Evolutionary conservation across 305 asterid species (phyloP), one percentile per base, ranked within the genome.

Genomic region (Euphrasia arctica): DNA sequence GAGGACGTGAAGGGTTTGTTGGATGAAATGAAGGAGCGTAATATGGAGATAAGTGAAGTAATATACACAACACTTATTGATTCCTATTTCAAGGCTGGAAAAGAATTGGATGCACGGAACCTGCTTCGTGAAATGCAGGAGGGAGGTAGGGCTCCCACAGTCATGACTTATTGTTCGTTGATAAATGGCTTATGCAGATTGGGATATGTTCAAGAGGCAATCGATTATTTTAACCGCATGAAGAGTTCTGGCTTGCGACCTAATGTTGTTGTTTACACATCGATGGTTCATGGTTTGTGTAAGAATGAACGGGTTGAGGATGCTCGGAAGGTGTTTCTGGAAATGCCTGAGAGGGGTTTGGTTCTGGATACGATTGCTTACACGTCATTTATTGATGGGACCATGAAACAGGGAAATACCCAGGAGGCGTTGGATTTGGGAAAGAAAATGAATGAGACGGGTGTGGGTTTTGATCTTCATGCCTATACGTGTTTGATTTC

Each of bases 71-170:
- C 82, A 41, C 81, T 89, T 36, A 72, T 87, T 65, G 91, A 87
- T 72, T 82, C 91, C 41, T 88, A 85, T 75, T 87, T 89, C 58
- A 91, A 82, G 77, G 82, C 84, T 14, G 96, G 95, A 45, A 89
- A 83, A 74, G 74, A 69, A 14, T 12, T 8, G n/a, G 97, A 87
- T 77, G 97, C 98, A 42, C 78, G 75, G 9, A 67, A 75, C 56
- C 65, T 89, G 73, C 82, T 87, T 62, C 60, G 64, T n/a, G 83
- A 87, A 77, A 91, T 91, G 98, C 79, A 72, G 72, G 81, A 79
- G 69, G 72, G 75, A 64, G 89, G 86, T 60, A 69, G 85, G 69
- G 39, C 75, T 60, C 93, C 91, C 13, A 79, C 90, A 27, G 43
- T 72, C 29, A 85, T 87, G 77, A 89, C 95, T 2, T 89, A 81